Conservation (phyloP, 331 rosid genomes). For the Quercus lobata region DNA sequence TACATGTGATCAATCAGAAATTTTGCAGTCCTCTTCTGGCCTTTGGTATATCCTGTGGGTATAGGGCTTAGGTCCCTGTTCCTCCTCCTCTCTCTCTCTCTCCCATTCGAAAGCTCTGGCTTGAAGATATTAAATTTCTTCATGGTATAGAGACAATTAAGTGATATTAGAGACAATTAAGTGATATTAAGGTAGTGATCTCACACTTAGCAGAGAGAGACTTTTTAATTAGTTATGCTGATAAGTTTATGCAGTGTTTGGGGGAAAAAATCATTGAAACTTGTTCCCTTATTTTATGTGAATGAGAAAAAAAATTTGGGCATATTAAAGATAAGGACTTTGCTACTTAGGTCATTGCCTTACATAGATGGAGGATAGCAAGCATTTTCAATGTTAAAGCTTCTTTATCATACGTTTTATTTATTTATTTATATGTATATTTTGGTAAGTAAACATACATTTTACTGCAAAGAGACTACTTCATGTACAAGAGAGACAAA, state of each 20-base stretch:
- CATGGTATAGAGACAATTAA: background rate
- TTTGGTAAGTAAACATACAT: too few relatives aligned
- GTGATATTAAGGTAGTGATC: background rate
- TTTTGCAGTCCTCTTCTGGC: background rate
- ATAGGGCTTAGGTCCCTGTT: background rate
- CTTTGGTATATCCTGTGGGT: background rate
- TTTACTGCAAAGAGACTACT: too few relatives aligned
- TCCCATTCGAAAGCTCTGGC: background rate
- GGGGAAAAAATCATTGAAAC: background rate
- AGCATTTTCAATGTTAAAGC: background rate
- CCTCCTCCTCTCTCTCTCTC: background rate
- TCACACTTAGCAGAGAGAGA: background rate
- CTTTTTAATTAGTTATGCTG: background rate
- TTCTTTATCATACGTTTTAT: too few relatives aligned
- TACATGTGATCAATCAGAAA: background rate
- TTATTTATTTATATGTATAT: too few relatives aligned
- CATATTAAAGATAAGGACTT: background rate
- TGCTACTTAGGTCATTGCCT: background rate
- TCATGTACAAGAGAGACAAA: too few relatives aligned
- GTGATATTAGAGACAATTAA: background rate
- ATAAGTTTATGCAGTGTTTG: background rate
- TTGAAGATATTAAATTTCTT: background rate
- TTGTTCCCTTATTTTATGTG: background rate
- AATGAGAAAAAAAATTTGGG: background rate
- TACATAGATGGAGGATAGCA: background rate